Evolutionary conservation across 73 alveolate species (phyloP).

Genomic region (Symbiodinium pilosum): DNA sequence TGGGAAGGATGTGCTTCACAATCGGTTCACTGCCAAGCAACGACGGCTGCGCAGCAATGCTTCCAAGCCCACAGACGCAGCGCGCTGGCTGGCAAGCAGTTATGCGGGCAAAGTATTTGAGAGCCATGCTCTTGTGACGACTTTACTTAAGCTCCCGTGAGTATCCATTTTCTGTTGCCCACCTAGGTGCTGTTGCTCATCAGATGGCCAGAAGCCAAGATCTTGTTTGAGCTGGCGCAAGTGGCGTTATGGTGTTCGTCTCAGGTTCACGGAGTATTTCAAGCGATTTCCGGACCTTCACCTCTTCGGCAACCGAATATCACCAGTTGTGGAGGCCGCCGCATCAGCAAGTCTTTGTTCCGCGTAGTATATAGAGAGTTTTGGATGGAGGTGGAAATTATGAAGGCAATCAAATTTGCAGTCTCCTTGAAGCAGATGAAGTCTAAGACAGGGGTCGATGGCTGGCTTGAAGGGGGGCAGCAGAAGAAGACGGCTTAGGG

Average conservation of each 20-base stretch:
- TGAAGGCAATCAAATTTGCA: too few relatives aligned
- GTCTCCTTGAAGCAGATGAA: too few relatives aligned
- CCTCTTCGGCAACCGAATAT: slow-evolving; percentile 68
- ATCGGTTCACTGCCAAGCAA: slow-evolving; percentile 80
- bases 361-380: too few relatives aligned
- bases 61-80: slow-evolving; percentile 54
- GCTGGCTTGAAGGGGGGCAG: too few relatives aligned
- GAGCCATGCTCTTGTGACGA: too few relatives aligned
- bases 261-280: slow-evolving; percentile 81
- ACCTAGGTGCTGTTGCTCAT: not conserved
- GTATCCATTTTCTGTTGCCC: not conserved
- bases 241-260: not conserved
- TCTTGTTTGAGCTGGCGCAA: not conserved
- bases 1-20: slow-evolving; percentile 55
- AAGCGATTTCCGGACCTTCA: slow-evolving; percentile 57
- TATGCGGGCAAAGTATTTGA: not conserved
- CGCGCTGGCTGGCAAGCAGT: not conserved
- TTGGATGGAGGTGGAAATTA: not conserved
- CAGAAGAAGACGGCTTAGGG: too few relatives aligned
- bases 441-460: too few relatives aligned
- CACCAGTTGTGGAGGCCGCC: slow-evolving; percentile 59
- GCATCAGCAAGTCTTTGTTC: too few relatives aligned
- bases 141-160: too few relatives aligned
- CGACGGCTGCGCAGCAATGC: slow-evolving; percentile 91
- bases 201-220: not conserved